Percentiles rank a stretch among this genome's conserved stretches.
Conservation (phyloP, 2,329 filamentous ascomycete genomes). For the Lasiodiplodia citricola region DNA sequence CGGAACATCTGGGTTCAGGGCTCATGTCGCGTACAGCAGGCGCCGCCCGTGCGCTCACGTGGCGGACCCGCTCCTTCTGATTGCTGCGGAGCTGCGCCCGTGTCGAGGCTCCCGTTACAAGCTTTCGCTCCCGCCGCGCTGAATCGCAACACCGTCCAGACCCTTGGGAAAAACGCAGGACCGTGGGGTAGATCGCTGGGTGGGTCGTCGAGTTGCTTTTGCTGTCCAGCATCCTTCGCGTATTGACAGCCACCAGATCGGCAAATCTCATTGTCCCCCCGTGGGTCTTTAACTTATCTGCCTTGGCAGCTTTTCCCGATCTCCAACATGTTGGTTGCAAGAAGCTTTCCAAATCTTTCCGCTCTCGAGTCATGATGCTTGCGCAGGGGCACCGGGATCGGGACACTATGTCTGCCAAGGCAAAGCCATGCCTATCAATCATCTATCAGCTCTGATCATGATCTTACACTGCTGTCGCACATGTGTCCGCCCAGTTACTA, state of each 20-base stretch:
- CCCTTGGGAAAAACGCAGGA: too few relatives aligned
- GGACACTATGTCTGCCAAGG: neutral
- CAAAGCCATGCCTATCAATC: neutral
- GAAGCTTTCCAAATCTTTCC: neutral
- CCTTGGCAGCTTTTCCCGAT: neutral
- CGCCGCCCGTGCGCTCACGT: too few relatives aligned
- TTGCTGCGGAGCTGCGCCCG: neutral
- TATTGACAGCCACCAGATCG: constrained; percentile 4
- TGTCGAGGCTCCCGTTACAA: neutral
- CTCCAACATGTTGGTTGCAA: neutral
- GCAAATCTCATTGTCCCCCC: neutral
- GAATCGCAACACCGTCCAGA: too few relatives aligned
- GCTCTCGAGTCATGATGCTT: neutral
- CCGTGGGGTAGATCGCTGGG: neutral
- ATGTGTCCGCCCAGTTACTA: neutral
- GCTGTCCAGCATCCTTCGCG: neutral
- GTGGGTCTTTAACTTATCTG: neutral
- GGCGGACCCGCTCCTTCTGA: neutral
- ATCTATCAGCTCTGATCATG: neutral
- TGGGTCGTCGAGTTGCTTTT: neutral
- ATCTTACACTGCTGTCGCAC: neutral
- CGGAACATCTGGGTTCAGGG: neutral
- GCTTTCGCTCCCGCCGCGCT: neutral
- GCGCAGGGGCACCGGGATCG: neutral
- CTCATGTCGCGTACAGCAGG: neutral